Evolutionary conservation across 2,329 filamentous ascomycete species (phyloP).

Genomic region (Xylariaceae sp.): DNA sequence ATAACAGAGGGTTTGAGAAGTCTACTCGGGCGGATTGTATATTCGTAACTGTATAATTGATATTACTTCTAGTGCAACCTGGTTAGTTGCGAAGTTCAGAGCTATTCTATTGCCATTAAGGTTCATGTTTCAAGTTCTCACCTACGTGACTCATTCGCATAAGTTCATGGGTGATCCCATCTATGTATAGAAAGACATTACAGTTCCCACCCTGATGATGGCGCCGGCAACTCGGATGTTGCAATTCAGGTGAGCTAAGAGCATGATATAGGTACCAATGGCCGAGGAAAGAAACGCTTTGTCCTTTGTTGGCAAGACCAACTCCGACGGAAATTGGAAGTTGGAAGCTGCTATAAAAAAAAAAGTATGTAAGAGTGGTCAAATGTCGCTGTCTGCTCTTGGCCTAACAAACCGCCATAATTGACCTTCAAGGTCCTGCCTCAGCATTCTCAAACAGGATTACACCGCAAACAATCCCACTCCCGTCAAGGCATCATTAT

Average conservation of each 20-base stretch:
- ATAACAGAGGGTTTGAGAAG: constrained; percentile 12
- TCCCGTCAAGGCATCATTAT: no score
- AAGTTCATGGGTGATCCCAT: neutral
- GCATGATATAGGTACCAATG: no score
- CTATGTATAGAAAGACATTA: no score
- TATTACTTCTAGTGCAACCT: constrained; percentile 25
- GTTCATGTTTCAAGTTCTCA: neutral
- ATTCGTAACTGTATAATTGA: constrained; percentile 34
- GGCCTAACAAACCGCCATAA: no score
- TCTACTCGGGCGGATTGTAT: constrained; percentile 27
- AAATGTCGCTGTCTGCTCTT: no score
- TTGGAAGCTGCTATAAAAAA: no score
- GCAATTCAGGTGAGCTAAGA: neutral
- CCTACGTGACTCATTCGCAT: neutral
- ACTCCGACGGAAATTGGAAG: no score
- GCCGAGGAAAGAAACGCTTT: no score
- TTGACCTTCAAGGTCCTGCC: neutral
- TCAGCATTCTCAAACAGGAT: neutral
- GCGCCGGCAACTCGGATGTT: no score
- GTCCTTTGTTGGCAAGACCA: no score
- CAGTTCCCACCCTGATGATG: neutral
- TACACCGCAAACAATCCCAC: neutral
- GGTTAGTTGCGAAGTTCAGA: constrained; percentile 4
- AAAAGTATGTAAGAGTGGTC: no score
- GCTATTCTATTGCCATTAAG: neutral